Evolutionary conservation across 306 rosid species (phyloP), one percentile per base, ranked within the genome.

Genomic region (Fagus crenata): DNA sequence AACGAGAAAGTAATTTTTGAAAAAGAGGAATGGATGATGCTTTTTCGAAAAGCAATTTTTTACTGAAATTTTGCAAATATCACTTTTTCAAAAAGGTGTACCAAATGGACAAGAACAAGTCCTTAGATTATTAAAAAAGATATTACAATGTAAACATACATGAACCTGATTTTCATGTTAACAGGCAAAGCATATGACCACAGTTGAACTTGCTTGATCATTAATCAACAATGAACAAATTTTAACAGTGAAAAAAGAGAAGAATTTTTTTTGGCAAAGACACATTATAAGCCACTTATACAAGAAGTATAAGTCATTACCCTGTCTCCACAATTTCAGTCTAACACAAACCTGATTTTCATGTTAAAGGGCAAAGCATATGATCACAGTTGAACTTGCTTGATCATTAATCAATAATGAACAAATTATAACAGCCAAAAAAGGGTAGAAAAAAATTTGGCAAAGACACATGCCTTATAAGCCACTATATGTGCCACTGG

Each of bases 401-500:
- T 37, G 71, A 58, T 58, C 13, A 6, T 14, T 33, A 37, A 7
- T 67, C 31, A 37, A 64, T 41, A 6, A 69, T 31, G 53, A 49
- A 71, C 63, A 71, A 77, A 41, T 46, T 43, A 79, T 36, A 80
- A 40, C 36, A 53, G 64, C 49, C 33, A 67, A 32, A 51, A 51
- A 17, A 8, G 61, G 51, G 60, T 70, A 53, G 35, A 68, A 15
- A 31, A 31, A 68, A 53, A 71, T 39, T 49, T 64, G 80, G 42
- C 56, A 59, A 67, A 67, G 69, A 11, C 7, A 68, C 84, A 6
- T 80, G 69, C 98, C 93, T 95, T 95, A 86, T 87, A 95, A 33
- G 91, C 96, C 76, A 89, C 78, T 6, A 86, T 75, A 83, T 90
- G 96, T n/a, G 96, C 97, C 75, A 90, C 82, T 0, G 96, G 98